phyloP scores from a whole-genome alignment of 192 early-diverging fungal species.

The Linnemannia exigua region DNA sequence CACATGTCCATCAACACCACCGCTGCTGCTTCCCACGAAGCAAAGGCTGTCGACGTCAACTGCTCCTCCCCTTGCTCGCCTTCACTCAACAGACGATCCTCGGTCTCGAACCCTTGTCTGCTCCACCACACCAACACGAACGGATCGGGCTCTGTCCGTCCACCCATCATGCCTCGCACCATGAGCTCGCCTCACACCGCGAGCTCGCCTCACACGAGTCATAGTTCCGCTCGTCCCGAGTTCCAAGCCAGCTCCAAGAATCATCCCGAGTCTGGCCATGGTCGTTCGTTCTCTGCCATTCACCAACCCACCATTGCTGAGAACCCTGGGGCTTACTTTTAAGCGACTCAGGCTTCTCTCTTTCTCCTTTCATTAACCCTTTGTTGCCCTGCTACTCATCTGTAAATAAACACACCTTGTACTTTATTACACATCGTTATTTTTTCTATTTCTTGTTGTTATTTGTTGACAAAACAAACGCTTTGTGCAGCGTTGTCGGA shows the following conservation, averaged over 20 bases:
- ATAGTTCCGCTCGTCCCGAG: neutral
- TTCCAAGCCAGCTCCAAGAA: neutral
- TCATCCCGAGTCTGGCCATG: neutral
- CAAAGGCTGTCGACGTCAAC: neutral
- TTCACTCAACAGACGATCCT: slow-evolving; percentile 12
- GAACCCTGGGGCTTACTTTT: neutral
- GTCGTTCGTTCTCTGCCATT: neutral
- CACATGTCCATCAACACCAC: slow-evolving; percentile 1
- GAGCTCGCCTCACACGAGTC: slow-evolving; percentile 4
- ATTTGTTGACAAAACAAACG: neutral
- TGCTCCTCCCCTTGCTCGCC: neutral
- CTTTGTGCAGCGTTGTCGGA: neutral
- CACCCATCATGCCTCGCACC: slow-evolving; percentile 34
- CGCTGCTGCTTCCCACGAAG: neutral
- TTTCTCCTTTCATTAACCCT: neutral
- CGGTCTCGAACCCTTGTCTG: slow-evolving; percentile 51
- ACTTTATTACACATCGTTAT: neutral
- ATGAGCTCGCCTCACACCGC: slow-evolving; percentile 11
- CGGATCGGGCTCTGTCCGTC: slow-evolving; percentile 32
- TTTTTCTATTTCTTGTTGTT: neutral
- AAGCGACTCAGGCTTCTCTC: neutral
- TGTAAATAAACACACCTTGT: neutral
- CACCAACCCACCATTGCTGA: slow-evolving; percentile 6
- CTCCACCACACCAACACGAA: slow-evolving; percentile 34
- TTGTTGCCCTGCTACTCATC: neutral